Base-by-base conservation (phyloP, 805 yeast genomes). In the Hanseniaspora guilliermondii region DNA sequence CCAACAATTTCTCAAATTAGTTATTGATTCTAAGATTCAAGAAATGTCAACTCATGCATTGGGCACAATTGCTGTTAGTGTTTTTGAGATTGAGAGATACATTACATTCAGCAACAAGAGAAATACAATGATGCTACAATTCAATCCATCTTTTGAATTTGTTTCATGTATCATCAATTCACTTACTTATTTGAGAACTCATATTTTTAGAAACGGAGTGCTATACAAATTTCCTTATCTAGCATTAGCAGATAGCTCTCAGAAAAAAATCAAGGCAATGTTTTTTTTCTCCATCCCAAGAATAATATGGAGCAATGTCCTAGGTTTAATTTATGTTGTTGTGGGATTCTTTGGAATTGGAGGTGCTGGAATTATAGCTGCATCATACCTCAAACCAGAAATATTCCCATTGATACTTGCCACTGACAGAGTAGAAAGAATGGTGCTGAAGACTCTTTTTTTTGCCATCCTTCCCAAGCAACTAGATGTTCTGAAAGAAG, bases 141-240 rank as follows among this genome's bases (percentile, higher is more conserved):
- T 38, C 22, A 38, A 21, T 6, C 24, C 41, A 38, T 38, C 41
- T 6, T 12, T 21, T 6, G 41, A 49, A n/a, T 40, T 32, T 30
- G 32, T 49, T 17, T 2, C 35, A 8, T 8, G 39, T 6, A 19
- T 32, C 5, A 16, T 49, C 5, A 16, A 19, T 6, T 49, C 30
- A 1, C 32, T 49, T 22, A 14, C 32, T 32, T 49, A 14, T 25
- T 19, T 39, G 14, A 49, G 25, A 40, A 17, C 35, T 7, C 5
- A 33, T 17, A 40, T 41, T 11, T 49, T 49, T 27, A 40, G 53
- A 49, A 30, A 33, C 17, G 53, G 53, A 16, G 47, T 41, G 16
- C 19, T 49, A 7, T 49, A 49, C 21, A 33, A 39, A 33, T 41
- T 49, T 12, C 47, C 47, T 5, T 32, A 27, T 27, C 3, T 32